Conservation (phyloP, 2,329 filamentous ascomycete species). For the Alternaria gaisen region DNA sequence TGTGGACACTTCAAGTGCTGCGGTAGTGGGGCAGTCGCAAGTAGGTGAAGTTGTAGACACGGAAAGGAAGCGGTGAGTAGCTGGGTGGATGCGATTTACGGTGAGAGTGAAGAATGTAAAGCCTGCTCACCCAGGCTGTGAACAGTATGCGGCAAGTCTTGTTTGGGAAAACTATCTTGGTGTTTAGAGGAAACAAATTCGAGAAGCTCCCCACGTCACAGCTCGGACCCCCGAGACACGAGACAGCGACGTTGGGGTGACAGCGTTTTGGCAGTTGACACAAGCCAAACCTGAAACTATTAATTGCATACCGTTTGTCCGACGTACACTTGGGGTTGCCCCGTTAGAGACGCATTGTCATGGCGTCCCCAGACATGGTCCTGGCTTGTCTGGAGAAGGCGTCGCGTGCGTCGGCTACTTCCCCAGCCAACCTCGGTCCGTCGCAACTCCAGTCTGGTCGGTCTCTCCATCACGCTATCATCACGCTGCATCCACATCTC, state of each 20-base stretch:
- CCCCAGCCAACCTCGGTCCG: constrained; percentile 42
- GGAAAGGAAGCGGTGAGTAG: background rate
- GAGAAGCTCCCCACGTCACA: constrained; percentile 35
- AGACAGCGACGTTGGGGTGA: constrained; percentile 1
- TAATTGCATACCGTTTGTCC: background rate
- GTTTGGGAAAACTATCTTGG: constrained; percentile 21
- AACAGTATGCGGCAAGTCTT: constrained; percentile 15
- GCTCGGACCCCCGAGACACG: constrained; percentile 25
- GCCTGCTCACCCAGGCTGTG: constrained; percentile 45
- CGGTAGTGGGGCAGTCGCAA: constrained; percentile 26
- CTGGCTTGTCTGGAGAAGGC: constrained; percentile 5
- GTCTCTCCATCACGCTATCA: constrained; percentile 31
- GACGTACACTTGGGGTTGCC: background rate
- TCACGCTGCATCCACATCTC: constrained; percentile 17
- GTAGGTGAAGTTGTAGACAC: background rate
- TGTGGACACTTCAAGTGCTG: constrained; percentile 2
- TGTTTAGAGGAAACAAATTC: constrained; percentile 11
- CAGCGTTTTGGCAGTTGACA: background rate
- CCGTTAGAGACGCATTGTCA: background rate
- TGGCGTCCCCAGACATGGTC: background rate
- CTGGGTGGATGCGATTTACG: background rate
- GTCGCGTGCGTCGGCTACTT: constrained; percentile 8
- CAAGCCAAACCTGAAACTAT: background rate
- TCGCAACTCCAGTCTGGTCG: constrained; percentile 9
- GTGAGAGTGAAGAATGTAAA: background rate